Evolutionary conservation across 2,329 filamentous ascomycete species (phyloP).

Genomic region (Ophiostoma pallidulum): DNA sequence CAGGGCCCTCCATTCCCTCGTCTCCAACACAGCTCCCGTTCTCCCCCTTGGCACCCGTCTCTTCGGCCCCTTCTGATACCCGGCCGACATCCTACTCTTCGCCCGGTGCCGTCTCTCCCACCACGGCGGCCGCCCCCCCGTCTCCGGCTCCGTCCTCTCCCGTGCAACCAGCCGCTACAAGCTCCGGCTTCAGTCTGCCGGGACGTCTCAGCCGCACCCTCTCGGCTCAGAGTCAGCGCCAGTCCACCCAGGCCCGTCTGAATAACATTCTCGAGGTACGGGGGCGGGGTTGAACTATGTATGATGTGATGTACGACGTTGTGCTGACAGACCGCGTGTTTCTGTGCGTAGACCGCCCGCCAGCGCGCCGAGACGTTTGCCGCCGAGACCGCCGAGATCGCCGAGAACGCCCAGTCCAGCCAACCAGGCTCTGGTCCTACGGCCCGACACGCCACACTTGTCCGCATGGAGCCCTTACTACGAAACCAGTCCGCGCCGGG

Average conservation of each 20-base stretch:
- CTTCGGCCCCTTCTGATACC: background rate
- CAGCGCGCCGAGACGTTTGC: slow-evolving; percentile 21
- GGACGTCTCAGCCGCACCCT: slow-evolving; percentile 1
- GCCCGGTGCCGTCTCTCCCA: background rate
- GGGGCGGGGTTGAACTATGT: too few species aligned
- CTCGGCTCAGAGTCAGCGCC: slow-evolving; percentile 14
- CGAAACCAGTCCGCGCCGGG: slow-evolving; percentile 15
- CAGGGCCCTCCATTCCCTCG: background rate
- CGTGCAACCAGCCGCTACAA: background rate
- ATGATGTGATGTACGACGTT: slow-evolving; percentile 8
- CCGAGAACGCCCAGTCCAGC: background rate
- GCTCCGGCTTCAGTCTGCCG: background rate
- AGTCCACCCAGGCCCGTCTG: slow-evolving; percentile 24
- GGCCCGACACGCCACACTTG: background rate
- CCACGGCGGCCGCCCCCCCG: background rate
- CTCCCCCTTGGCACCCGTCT: background rate
- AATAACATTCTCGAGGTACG: slow-evolving; percentile 26
- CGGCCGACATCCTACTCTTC: background rate
- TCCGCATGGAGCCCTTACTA: slow-evolving; percentile 15
- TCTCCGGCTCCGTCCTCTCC: background rate
- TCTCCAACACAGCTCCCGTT: background rate
- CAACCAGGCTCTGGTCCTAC: slow-evolving; percentile 9
- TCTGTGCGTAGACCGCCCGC: slow-evolving; percentile 18
- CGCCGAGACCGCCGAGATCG: background rate
- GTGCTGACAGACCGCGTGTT: background rate